phyloP scores from a whole-genome alignment of 176 grass and related monocot genomes.

The Chrysopogon serrulatus region DNA sequence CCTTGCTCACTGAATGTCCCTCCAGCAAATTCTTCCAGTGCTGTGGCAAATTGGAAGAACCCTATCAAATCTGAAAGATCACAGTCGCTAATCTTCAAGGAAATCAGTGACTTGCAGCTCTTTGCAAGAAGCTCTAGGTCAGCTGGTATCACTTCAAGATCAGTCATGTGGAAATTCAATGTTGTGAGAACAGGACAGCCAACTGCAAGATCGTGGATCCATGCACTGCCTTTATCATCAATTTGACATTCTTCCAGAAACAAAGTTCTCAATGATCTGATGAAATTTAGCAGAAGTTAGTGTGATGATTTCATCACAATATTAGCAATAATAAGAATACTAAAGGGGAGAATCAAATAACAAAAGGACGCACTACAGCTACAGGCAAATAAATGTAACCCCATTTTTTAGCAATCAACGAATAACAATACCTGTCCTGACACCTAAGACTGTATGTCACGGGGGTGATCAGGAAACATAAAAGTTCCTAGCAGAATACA shows the following conservation, averaged over 20 bases:
- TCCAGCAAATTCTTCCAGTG: constrained; percentile 74
- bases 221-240: constrained; percentile 40
- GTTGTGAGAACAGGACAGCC: constrained; percentile 49
- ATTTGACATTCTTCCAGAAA: constrained; percentile 71
- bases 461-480: neutral
- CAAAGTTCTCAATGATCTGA: constrained; percentile 54
- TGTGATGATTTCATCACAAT: neutral
- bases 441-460: neutral
- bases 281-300: constrained; percentile 36
- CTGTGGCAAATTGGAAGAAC: constrained; percentile 47
- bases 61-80: constrained; percentile 61
- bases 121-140: constrained; percentile 62
- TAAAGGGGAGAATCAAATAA: neutral
- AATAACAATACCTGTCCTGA: neutral
- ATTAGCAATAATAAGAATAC: neutral
- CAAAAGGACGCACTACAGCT: neutral
- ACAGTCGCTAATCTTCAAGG: constrained; percentile 75
- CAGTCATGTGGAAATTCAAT: constrained; percentile 79
- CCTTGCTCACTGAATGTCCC: constrained; percentile 56
- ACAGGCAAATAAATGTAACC: constrained; percentile 14
- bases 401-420: neutral
- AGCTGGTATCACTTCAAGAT: constrained; percentile 35
- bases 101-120: constrained; percentile 66
- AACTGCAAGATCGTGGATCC: constrained; percentile 54
- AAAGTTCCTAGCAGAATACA: neutral